Percentiles rank a stretch among this genome's conserved stretches.
These are phyloP conservation scores for Prunus kanzakura DNA, from an alignment of 306 rosid genomes.

Conservation along the genomic window DNA sequence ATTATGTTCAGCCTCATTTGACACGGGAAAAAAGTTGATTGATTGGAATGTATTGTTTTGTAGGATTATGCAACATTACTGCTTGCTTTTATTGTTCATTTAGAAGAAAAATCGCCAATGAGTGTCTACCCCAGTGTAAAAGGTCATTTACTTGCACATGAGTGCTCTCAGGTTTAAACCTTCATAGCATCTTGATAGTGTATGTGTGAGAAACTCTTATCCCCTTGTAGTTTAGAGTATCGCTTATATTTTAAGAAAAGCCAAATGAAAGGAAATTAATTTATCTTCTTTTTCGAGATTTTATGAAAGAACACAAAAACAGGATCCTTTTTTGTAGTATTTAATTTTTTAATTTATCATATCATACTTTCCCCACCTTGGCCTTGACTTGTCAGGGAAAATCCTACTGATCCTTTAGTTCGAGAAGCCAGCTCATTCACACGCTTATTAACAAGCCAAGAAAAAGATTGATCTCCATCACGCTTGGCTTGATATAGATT, in stretches of 20 bases:
- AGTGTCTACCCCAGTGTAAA: too few species aligned
- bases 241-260: not conserved
- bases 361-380: not conserved
- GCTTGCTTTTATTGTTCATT: not conserved
- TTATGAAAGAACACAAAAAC: not conserved
- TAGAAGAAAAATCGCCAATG: too few species aligned
- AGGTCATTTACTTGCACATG: too few species aligned
- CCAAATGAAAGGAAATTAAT: not conserved
- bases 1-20: conserved; percentile 23
- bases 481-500: not conserved
- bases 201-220: too few species aligned
- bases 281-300: not conserved
- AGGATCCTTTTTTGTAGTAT: not conserved
- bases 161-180: rapidly evolving
- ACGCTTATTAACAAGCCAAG: not conserved
- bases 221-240: rapidly evolving
- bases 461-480: not conserved
- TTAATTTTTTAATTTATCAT: not conserved
- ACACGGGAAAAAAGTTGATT: not conserved
- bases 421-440: conserved; percentile 4
- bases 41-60: not conserved
- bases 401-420: not conserved
- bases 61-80: not conserved
- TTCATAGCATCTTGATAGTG: rapidly evolving
- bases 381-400: not conserved